phyloP scores from a whole-genome alignment of 2,329 filamentous ascomycete species.

The Epichloe uncinata region DNA sequence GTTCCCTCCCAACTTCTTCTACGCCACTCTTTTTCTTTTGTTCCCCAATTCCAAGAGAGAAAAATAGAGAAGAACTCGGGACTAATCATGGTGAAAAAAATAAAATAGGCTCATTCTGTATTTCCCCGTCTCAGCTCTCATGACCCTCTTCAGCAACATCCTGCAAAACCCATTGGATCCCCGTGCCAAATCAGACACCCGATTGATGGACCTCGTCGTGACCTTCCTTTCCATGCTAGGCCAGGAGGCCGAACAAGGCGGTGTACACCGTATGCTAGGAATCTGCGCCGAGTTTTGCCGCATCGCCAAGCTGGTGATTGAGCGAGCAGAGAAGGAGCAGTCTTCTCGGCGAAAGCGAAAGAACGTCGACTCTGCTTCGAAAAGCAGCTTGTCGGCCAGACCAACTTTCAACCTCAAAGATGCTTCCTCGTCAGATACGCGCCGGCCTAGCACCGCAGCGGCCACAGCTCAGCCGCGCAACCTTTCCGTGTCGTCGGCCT shows the following conservation, averaged over 20 bases:
- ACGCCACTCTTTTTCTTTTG: no score
- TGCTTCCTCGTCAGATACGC: conserved; percentile 1
- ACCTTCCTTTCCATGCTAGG: conserved; percentile 81
- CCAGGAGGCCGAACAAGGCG: conserved; percentile 79
- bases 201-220: conserved; percentile 85
- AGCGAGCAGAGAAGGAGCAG: conserved; percentile 80
- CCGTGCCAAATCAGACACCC: conserved; percentile 74
- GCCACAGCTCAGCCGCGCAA: conserved; percentile 4
- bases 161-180: conserved; percentile 88
- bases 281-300: conserved; percentile 95
- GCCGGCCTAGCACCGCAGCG: conserved; percentile 1
- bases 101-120: conserved; percentile 68
- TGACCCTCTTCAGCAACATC: conserved; percentile 93
- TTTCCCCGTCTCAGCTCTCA: conserved; percentile 87
- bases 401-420: not conserved
- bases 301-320: conserved; percentile 80
- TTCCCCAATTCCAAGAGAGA: not conserved
- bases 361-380: conserved; percentile 36
- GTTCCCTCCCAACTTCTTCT: not conserved
- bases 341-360: conserved; percentile 75
- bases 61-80: no score
- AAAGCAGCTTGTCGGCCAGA: conserved; percentile 4
- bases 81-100: no score
- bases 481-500: conserved; percentile 1
- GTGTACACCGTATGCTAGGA: conserved; percentile 83